Conservation (phyloP, 768 basidiomycete species). For the Trametes cingulata region DNA sequence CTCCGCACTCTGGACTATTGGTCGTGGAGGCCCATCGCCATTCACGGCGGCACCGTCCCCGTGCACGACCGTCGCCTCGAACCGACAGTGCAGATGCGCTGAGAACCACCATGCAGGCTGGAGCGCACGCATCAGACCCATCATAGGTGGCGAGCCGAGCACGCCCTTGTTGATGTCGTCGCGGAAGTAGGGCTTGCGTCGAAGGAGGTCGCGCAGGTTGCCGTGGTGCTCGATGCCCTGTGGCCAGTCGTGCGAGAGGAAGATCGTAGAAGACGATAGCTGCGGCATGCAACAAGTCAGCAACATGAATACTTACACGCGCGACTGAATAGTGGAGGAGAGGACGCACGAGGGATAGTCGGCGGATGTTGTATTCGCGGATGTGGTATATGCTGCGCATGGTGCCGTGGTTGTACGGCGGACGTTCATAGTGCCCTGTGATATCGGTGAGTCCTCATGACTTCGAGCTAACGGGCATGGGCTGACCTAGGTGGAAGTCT, state of each 20-base stretch:
- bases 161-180: conserved; percentile 65
- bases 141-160: conserved; percentile 86
- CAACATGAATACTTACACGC: too few relatives aligned
- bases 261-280: conserved; percentile 68
- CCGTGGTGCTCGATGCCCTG: conserved; percentile 81
- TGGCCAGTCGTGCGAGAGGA: conserved; percentile 98
- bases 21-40: too few relatives aligned
- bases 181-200: conserved; percentile 76
- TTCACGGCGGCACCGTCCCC: not conserved
- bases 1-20: not conserved
- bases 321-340: too few relatives aligned
- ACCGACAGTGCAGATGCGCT: conserved; percentile 88
- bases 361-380: conserved; percentile 79
- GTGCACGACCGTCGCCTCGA: conserved; percentile 68
- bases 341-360: conserved; percentile 65
- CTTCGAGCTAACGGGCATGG: too few relatives aligned
- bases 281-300: conserved; percentile 22
- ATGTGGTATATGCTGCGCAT: conserved; percentile 90
- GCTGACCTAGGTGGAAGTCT: conserved; percentile 68
- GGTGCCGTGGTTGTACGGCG: conserved; percentile 74
- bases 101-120: conserved; percentile 90
- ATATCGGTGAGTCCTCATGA: not conserved
- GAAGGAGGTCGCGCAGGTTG: conserved; percentile 61
- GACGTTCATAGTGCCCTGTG: conserved; percentile 73
- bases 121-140: conserved; percentile 70